phyloP scores from a whole-genome alignment of 2,329 filamentous ascomycete species.

The Claviceps pazoutovae region DNA sequence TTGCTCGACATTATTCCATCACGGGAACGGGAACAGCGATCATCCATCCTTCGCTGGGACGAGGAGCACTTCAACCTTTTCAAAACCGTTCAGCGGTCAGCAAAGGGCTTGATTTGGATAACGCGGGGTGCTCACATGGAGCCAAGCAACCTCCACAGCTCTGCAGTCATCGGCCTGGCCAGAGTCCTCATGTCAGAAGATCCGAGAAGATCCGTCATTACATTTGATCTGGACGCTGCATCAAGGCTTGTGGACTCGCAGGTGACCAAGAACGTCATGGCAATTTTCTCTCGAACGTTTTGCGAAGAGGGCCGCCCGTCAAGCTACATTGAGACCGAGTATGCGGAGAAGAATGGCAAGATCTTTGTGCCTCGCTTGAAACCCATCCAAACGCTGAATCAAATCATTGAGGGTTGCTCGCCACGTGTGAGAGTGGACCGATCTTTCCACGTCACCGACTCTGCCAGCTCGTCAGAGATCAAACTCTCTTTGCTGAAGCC shows the following conservation, averaged over 20 bases:
- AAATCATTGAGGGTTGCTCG: conserved; percentile 24
- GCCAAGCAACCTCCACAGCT: conserved; percentile 19
- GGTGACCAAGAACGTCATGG: conserved; percentile 11
- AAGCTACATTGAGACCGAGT: conserved; percentile 27
- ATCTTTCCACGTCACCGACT: conserved; percentile 9
- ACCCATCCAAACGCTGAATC: conserved; percentile 27
- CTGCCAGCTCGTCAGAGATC: conserved; percentile 4
- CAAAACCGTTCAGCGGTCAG: conserved; percentile 21
- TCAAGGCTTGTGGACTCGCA: conserved; percentile 10
- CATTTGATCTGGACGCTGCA: conserved; percentile 24
- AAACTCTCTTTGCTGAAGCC: conserved; percentile 15
- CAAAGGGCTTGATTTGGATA: conserved; percentile 33
- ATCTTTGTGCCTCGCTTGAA: conserved; percentile 32
- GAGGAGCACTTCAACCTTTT: conserved; percentile 26
- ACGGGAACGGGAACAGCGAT: conserved; percentile 8
- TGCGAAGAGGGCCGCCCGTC: conserved; percentile 3
- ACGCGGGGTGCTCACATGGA: conserved; percentile 27
- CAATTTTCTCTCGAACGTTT: conserved; percentile 15
- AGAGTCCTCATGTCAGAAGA: conserved; percentile 37
- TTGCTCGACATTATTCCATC: conserved; percentile 27
- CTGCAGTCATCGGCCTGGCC: conserved; percentile 31
- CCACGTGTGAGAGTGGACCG: conserved; percentile 5
- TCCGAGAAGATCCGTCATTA: conserved; percentile 26
- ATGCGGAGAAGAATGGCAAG: conserved; percentile 21
- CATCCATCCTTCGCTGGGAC: conserved; percentile 25